These are phyloP conservation scores for Gracilaria gracilis DNA, from an alignment of 23 red algal genomes.

Conservation along the genomic window DNA sequence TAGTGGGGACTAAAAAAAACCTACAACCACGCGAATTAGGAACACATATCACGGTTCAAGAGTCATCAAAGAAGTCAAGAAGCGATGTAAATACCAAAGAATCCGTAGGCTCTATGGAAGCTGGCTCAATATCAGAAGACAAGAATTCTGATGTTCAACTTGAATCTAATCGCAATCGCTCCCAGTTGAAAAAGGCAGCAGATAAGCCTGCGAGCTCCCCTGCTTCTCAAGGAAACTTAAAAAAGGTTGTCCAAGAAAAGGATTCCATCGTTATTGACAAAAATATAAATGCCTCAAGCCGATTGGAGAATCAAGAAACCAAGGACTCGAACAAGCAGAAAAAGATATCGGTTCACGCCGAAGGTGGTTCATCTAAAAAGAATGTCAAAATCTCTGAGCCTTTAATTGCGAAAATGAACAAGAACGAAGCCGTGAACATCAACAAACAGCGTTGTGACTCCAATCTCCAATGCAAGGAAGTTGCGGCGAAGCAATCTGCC, in stretches of 20 bases:
- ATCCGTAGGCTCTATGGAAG: background rate
- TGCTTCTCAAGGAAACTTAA: background rate
- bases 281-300: background rate
- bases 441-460: background rate
- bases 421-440: background rate
- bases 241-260: background rate
- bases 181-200: background rate
- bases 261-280: background rate
- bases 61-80: background rate
- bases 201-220: background rate
- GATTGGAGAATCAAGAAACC: background rate
- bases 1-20: background rate
- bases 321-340: background rate
- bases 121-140: background rate
- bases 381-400: background rate
- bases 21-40: background rate
- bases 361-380: background rate
- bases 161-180: background rate
- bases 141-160: background rate
- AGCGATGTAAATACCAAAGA: background rate
- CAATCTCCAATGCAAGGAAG: background rate
- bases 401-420: background rate
- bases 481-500: background rate
- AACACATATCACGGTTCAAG: background rate
- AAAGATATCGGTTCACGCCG: background rate